phyloP scores from a whole-genome alignment of 2,329 filamentous ascomycete genomes.

The Dactylellina cionopaga region DNA sequence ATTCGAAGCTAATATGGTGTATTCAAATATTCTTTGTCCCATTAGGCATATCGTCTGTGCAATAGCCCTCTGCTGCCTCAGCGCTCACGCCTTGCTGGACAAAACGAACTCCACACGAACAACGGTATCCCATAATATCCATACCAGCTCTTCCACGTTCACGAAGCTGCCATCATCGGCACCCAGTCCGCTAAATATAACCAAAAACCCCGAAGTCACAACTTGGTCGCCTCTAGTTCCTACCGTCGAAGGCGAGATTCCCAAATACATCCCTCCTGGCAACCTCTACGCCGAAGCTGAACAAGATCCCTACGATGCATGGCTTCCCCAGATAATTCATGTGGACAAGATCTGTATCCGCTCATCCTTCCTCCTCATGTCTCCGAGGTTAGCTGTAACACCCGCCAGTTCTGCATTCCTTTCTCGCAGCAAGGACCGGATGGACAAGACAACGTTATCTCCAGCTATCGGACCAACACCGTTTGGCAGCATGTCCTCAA shows the following conservation, averaged over 20 bases:
- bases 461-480: not conserved
- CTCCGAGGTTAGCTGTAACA: constrained; percentile 7
- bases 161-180: too few relatives aligned
- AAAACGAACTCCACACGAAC: too few relatives aligned
- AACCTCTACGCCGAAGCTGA: not conserved
- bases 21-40: too few relatives aligned
- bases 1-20: too few relatives aligned
- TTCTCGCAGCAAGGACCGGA: not conserved
- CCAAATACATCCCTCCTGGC: not conserved
- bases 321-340: not conserved
- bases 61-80: too few relatives aligned
- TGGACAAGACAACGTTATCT: not conserved
- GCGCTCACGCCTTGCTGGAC: too few relatives aligned
- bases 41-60: too few relatives aligned
- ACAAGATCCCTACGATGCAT: not conserved
- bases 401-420: constrained; percentile 5
- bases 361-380: constrained; percentile 9
- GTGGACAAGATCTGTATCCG: constrained; percentile 18
- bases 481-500: constrained; percentile 7
- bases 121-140: too few relatives aligned
- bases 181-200: not conserved
- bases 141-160: too few relatives aligned
- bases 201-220: not conserved
- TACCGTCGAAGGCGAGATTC: not conserved
- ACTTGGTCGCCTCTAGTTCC: not conserved